Base-by-base conservation (phyloP, 2,329 filamentous ascomycete genomes). In the Metarhizium robertsii region DNA sequence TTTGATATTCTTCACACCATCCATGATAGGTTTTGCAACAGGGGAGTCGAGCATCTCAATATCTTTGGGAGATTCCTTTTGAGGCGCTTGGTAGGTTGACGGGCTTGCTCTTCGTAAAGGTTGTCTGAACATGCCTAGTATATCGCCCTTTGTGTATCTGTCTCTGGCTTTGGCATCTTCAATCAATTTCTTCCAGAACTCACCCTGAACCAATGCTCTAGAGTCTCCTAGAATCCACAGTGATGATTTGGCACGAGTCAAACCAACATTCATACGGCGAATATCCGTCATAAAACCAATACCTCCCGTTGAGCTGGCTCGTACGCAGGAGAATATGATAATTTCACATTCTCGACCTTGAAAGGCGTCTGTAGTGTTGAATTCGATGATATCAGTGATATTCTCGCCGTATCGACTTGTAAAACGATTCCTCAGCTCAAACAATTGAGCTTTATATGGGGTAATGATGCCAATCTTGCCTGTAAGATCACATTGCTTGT, bases 231-330 rank as follows among this genome's bases (percentile, higher is more conserved):
- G 79, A 56, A 99, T 92, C 89, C 92, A 99, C 10, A 99, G 79
- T 38, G 92, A 96, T 10, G 90, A 96, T 71, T 96, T 96, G 5
- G 94, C 95, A 77, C 94, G 87, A 25, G 94, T 99, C 58, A 99
- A 78, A 74, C 94, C 94, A 65, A 99, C 94, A 71, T 99, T 99
- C 95, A 99, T 97, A 79, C 94, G 92, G 57, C 94, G 85, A 66
- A 99, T 96, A 69, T 99, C 94, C 54, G 90, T 88, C 81, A 99
- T 87, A 83, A 99, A 99, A 79, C 94, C 94, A 66, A 99, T 96
- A 65, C 92, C 91, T n/a, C 88, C 88, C 7, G 87, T 88, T n/a
- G 89, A 83, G 34, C 88, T 92, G 25, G 94, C 92, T 74, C 94
- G 86, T 58, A 99, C 94, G 70, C 95, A 99, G 45, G 94, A 97